These are phyloP conservation scores for Wolfiporia cocos DNA, from an alignment of 1,284 basidiomycete species.

Conservation along the genomic window DNA sequence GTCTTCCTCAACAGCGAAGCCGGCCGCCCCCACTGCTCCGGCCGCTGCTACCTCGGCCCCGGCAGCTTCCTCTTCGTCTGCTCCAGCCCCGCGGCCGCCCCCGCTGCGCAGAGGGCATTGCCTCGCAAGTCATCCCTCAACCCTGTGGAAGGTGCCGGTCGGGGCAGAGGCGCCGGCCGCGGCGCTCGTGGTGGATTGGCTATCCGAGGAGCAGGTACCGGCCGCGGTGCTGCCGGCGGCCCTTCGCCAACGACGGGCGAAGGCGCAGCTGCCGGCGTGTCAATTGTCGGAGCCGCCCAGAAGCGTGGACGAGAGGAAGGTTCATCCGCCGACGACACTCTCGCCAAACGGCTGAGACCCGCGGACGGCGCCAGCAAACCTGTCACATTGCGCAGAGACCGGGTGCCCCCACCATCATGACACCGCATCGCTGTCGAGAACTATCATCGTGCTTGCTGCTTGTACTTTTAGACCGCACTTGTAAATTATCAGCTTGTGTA, in stretches of 20 bases:
- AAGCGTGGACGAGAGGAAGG: conserved; percentile 66
- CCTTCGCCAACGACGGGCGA: conserved; percentile 11
- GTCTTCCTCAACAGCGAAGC: conserved; percentile 27
- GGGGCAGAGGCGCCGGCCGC: conserved; percentile 25
- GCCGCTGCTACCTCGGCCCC: conserved; percentile 13
- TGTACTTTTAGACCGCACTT: no score
- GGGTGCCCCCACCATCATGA: conserved; percentile 22
- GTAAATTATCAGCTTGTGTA: no score
- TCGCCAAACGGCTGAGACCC: conserved; percentile 68
- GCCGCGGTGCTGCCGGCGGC: conserved; percentile 31
- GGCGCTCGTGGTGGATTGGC: conserved; percentile 25
- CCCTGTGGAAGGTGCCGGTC: conserved; percentile 12
- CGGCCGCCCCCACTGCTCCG: conserved; percentile 13
- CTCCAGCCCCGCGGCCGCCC: conserved; percentile 5
- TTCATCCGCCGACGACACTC: conserved; percentile 43
- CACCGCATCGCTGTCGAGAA: no score
- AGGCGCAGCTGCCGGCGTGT: conserved; percentile 34
- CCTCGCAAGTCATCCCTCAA: conserved; percentile 21
- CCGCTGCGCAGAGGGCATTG: conserved; percentile 18
- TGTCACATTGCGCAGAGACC: conserved; percentile 25
- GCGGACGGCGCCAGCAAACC: conserved; percentile 28
- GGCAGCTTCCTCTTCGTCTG: conserved; percentile 10
- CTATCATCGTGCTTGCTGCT: no score
- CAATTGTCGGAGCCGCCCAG: conserved; percentile 60
- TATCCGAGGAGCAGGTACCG: conserved; percentile 36